Evolutionary conservation across 306 rosid genomes (phyloP).

Genomic region (Prunus mira): DNA sequence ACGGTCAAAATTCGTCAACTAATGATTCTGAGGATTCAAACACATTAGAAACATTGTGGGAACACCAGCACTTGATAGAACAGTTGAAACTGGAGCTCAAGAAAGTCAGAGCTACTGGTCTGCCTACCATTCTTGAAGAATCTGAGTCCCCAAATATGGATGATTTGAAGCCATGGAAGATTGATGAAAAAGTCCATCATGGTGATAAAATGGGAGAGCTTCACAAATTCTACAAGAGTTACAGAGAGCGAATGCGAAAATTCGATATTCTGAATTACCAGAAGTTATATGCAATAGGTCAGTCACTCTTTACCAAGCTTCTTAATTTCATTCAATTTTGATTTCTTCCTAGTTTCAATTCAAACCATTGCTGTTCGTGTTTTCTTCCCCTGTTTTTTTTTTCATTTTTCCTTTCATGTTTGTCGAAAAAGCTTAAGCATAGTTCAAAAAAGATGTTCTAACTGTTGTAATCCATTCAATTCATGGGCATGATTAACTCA

Average conservation of each 20-base stretch:
- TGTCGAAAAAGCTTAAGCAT: slow-evolving; percentile 3
- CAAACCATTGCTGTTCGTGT: too few relatives aligned
- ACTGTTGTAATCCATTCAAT: slow-evolving; percentile 17
- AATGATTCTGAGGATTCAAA: slow-evolving; percentile 51
- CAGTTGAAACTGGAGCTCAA: slow-evolving; percentile 85
- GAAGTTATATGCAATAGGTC: slow-evolving; percentile 92
- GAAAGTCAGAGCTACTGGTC: slow-evolving; percentile 75
- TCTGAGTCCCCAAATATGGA: slow-evolving; percentile 83
- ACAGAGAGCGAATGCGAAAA: slow-evolving; percentile 90
- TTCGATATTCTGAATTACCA: slow-evolving; percentile 94
- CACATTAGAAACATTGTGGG: slow-evolving; percentile 78
- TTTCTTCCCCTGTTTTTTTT: too few relatives aligned
- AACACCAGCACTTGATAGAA: slow-evolving; percentile 87
- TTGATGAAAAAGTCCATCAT: slow-evolving; percentile 67
- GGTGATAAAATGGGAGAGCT: slow-evolving; percentile 54
- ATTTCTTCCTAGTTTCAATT: background rate
- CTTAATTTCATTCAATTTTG: background rate
- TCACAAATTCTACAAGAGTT: slow-evolving; percentile 77
- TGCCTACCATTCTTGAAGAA: slow-evolving; percentile 88
- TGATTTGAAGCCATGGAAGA: slow-evolving; percentile 92
- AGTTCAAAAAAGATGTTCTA: background rate
- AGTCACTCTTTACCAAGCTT: slow-evolving; percentile 27
- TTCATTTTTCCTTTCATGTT: background rate
- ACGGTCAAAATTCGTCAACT: slow-evolving; percentile 11
- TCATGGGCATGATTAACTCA: slow-evolving; percentile 24